Conservation (phyloP, 352 stramenopile genomes). For the Pythium phragmiticola region DNA sequence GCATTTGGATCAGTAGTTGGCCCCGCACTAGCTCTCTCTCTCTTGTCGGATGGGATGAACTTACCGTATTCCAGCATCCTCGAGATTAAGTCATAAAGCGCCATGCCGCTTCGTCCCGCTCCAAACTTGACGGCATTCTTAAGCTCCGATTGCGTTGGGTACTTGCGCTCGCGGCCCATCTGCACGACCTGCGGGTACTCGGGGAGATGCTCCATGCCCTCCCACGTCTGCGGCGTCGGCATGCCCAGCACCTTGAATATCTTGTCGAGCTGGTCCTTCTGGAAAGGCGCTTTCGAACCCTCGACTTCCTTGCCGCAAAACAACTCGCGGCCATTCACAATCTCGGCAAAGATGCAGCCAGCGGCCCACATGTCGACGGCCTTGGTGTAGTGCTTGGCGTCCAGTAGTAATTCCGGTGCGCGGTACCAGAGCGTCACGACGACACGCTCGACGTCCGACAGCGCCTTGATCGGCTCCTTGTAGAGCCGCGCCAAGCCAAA, state of each 20-base stretch:
- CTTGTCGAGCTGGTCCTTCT: conserved; percentile 89
- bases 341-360: conserved; percentile 95
- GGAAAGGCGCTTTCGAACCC: conserved; percentile 84
- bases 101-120: conserved; percentile 58
- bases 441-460: conserved; percentile 87
- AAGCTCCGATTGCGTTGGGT: conserved; percentile 77
- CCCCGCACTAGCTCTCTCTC: too few relatives aligned
- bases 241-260: conserved; percentile 91
- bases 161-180: conserved; percentile 85
- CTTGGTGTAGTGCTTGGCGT: conserved; percentile 92
- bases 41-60: background rate
- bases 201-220: conserved; percentile 78
- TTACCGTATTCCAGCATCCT: conserved; percentile 81
- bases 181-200: conserved; percentile 84
- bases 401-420: conserved; percentile 93
- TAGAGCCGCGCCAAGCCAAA: conserved; percentile 88
- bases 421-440: conserved; percentile 97
- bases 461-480: conserved; percentile 86
- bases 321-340: conserved; percentile 84
- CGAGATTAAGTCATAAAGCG: conserved; percentile 76
- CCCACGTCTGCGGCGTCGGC: conserved; percentile 80
- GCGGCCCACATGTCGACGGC: conserved; percentile 96
- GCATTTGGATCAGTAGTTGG: background rate
- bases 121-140: conserved; percentile 87
- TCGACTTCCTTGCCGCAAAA: conserved; percentile 89